Evolutionary conservation across 441 rosid species (phyloP).

Genomic region (Bocquillonia castaneifolia): DNA sequence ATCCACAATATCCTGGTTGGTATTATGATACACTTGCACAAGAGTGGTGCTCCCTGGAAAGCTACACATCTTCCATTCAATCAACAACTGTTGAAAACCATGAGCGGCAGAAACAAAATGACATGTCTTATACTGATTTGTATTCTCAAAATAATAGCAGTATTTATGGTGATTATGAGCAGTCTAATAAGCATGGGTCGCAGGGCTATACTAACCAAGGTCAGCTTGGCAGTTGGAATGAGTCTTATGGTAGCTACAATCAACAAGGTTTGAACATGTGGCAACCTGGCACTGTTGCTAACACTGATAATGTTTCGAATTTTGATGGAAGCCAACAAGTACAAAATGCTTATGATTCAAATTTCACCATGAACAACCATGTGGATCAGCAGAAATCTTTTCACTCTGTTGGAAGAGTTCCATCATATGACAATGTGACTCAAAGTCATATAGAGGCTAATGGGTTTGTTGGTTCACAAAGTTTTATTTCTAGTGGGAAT

Average conservation of each 20-base stretch:
- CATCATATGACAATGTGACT: conserved; percentile 33
- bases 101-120: conserved; percentile 53
- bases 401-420: conserved; percentile 32
- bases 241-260: conserved; percentile 39
- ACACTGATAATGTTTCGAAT: conserved; percentile 29
- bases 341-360: conserved; percentile 39
- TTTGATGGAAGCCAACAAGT: conserved; percentile 46
- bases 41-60: conserved; percentile 70
- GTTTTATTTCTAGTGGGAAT: conserved; percentile 38
- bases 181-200: conserved; percentile 34
- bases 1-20: conserved; percentile 93
- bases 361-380: conserved; percentile 34
- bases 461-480: conserved; percentile 38
- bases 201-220: conserved; percentile 39
- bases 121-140: conserved; percentile 30
- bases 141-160: conserved; percentile 31
- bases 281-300: conserved; percentile 45
- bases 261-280: conserved; percentile 37
- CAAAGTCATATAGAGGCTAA: conserved; percentile 43
- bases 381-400: conserved; percentile 30
- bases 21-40: conserved; percentile 65
- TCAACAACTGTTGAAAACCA: conserved; percentile 37
- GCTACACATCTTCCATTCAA: conserved; percentile 55
- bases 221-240: conserved; percentile 47
- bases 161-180: conserved; percentile 36